Conservation (phyloP, 2,329 filamentous ascomycete genomes). For the Chaetothyriales sp. region DNA sequence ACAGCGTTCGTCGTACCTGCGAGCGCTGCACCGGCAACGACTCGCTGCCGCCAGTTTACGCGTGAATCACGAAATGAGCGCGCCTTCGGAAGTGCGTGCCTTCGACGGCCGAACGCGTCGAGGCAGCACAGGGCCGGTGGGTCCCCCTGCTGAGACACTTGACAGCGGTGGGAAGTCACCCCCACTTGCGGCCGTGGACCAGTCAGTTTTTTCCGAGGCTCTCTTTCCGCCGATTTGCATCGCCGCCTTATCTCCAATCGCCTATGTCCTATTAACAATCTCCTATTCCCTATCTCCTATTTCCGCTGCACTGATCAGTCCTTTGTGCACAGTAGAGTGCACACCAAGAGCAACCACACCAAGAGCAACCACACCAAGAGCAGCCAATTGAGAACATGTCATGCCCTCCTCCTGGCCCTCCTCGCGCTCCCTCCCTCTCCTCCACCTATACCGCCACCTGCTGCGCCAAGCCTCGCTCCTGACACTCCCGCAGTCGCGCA, state of each 20-base stretch:
- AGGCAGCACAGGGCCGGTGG: not conserved
- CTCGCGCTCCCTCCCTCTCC: conserved; percentile 7
- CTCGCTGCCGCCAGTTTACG: not conserved
- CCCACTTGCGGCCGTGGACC: not conserved
- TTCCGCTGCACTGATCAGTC: not conserved
- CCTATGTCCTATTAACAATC: no score
- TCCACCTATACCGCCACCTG: conserved; percentile 41
- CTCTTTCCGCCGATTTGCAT: not conserved
- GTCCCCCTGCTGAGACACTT: not conserved
- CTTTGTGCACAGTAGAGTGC: no score
- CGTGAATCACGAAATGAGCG: not conserved
- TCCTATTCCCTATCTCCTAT: not conserved
- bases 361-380: not conserved
- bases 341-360: not conserved
- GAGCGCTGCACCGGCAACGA: not conserved
- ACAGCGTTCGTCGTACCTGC: not conserved
- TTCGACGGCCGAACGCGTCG: not conserved
- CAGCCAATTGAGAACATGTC: not conserved
- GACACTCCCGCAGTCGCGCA: conserved; percentile 41
- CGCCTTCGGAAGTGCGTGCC: not conserved
- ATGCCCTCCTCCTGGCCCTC: not conserved
- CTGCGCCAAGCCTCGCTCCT: conserved; percentile 49
- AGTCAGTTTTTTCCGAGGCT: not conserved
- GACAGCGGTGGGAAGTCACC: not conserved
- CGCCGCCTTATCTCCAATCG: no score